Evolutionary conservation across 2,329 filamentous ascomycete species (phyloP).

Genomic region (Fusarium sp.): DNA sequence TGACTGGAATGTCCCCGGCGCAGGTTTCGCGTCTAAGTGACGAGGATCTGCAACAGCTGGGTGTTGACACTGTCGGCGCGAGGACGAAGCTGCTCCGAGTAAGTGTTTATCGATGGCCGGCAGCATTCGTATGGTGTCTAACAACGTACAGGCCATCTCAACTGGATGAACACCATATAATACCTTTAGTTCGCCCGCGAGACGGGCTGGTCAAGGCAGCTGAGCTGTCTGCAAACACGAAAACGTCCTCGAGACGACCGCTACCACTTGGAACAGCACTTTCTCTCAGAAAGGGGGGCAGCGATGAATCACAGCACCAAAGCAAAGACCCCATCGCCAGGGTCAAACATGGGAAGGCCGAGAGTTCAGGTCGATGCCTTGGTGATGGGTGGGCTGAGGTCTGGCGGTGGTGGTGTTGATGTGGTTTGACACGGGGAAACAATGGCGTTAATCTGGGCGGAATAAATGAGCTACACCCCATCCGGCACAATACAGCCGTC

Average conservation of each 20-base stretch:
- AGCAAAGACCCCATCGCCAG: not conserved
- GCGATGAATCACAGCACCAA: not conserved
- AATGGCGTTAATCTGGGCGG: conserved; percentile 31
- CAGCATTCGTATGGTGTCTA: conserved; percentile 1
- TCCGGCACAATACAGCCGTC: conserved; percentile 22
- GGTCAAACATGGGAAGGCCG: conserved; percentile 1
- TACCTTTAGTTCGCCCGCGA: not conserved
- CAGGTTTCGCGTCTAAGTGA: conserved; percentile 35
- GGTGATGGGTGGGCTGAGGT: conserved; percentile 22
- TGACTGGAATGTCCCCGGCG: conserved; percentile 37
- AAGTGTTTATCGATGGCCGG: conserved; percentile 5
- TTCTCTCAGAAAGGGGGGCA: conserved; percentile 5
- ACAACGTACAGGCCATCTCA: conserved; percentile 35
- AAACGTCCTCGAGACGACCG: conserved; percentile 1
- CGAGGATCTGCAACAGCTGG: conserved; percentile 38
- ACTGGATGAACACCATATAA: conserved; percentile 18
- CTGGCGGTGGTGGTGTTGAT: conserved; percentile 31
- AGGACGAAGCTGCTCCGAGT: conserved; percentile 43
- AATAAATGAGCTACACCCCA: conserved; percentile 20
- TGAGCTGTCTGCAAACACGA: not conserved
- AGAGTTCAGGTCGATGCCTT: conserved; percentile 1
- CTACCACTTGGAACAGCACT: not conserved
- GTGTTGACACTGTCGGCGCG: conserved; percentile 42
- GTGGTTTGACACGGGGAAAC: conserved; percentile 33
- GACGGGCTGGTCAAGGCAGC: conserved; percentile 21